These are phyloP conservation scores for Hexamita inflata DNA, from an alignment of 208 protist species.

Conservation along the genomic window DNA sequence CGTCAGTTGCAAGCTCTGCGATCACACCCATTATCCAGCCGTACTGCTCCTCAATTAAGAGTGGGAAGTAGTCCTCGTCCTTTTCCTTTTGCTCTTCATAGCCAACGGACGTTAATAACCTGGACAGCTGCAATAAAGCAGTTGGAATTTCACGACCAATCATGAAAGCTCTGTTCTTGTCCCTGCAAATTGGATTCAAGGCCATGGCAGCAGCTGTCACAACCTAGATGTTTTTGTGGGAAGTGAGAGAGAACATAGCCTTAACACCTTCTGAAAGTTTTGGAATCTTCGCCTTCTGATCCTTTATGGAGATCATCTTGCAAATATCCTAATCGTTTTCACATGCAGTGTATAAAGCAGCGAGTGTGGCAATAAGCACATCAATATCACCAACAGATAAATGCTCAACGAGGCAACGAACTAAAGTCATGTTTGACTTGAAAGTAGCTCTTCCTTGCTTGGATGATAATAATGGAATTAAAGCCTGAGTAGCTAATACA, in stretches of 20 bases:
- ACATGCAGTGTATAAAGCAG: background rate
- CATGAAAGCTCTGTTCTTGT: background rate
- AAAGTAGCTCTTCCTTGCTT: background rate
- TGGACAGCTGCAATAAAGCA: background rate
- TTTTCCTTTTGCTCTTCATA: background rate
- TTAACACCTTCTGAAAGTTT: conserved; percentile 13
- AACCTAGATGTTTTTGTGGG: conserved; percentile 1
- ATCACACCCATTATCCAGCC: conserved; percentile 18
- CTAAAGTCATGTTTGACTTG: background rate
- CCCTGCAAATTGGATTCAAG: background rate
- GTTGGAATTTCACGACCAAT: background rate
- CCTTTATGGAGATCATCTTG: background rate
- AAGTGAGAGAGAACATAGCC: background rate
- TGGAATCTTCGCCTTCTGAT: too few relatives aligned
- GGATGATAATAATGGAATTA: conserved; percentile 10
- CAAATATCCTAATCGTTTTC: conserved; percentile 6
- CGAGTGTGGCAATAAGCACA: background rate
- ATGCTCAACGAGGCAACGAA: background rate
- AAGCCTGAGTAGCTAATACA: background rate
- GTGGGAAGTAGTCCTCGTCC: background rate
- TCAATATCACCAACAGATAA: background rate
- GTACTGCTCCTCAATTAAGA: background rate
- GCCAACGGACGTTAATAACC: background rate
- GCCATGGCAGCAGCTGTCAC: conserved; percentile 10
- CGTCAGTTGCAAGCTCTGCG: background rate